Evolutionary conservation across 1,284 basidiomycete genomes (phyloP).

Genomic region (Papiliotrema laurentii): DNA sequence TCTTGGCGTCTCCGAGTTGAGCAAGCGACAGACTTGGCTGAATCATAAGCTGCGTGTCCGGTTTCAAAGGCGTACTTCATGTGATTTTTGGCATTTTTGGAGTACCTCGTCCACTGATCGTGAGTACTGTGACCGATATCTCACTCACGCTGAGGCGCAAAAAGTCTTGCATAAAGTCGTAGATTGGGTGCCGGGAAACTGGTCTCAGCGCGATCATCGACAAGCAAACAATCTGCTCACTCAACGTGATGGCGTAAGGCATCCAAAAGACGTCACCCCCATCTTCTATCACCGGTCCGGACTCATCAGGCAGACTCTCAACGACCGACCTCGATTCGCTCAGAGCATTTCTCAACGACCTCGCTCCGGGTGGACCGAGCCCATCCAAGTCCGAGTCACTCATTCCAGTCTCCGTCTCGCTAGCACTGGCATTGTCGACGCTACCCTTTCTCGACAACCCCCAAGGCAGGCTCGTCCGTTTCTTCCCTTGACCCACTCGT

Average conservation of each 20-base stretch:
- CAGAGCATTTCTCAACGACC: slow-evolving; percentile 1
- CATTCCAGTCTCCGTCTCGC: slow-evolving; percentile 38
- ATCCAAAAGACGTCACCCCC: slow-evolving; percentile 79
- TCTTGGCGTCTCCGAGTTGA: slow-evolving; percentile 67
- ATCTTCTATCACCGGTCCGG: slow-evolving; percentile 24
- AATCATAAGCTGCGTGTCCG: not conserved
- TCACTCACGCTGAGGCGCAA: slow-evolving; percentile 60
- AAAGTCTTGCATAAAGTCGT: slow-evolving; percentile 88
- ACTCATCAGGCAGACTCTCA: slow-evolving; percentile 20
- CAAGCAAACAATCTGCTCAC: slow-evolving; percentile 14
- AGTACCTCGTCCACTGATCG: slow-evolving; percentile 78
- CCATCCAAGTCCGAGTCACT: slow-evolving; percentile 64
- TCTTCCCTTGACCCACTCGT: not conserved
- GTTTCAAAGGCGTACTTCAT: slow-evolving; percentile 17
- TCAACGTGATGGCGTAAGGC: slow-evolving; percentile 72
- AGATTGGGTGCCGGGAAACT: slow-evolving; percentile 88
- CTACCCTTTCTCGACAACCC: slow-evolving; percentile 3
- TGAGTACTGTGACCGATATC: not conserved
- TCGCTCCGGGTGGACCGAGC: slow-evolving; percentile 46
- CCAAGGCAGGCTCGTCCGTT: slow-evolving; percentile 5
- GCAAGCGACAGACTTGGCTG: slow-evolving; percentile 46
- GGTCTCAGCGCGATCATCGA: slow-evolving; percentile 9
- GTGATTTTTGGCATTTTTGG: slow-evolving; percentile 62
- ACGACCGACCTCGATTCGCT: slow-evolving; percentile 30
- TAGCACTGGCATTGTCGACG: slow-evolving; percentile 7